Percentiles rank a stretch among this genome's conserved stretches.
These are phyloP conservation scores for Ceratobasidium sp. DNA, from an alignment of 1,284 basidiomycete species.

Conservation along the genomic window DNA sequence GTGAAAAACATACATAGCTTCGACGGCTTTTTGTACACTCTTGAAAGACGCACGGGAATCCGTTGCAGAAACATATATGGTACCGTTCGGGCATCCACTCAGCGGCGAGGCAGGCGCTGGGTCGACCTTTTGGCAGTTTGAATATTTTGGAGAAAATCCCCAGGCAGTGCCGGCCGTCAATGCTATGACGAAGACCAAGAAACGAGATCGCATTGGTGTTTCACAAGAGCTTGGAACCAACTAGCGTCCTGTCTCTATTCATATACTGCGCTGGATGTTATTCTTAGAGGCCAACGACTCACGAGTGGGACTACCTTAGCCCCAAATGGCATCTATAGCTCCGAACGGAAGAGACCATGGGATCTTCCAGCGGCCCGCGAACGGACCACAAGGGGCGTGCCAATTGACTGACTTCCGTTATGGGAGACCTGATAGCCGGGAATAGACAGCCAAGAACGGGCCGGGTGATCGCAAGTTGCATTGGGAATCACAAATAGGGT, in stretches of 20 bases:
- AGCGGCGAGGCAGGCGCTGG: conserved; percentile 22
- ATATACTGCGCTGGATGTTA: conserved; percentile 4
- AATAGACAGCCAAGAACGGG: not conserved
- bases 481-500: not conserved
- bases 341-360: not conserved
- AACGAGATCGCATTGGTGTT: not conserved
- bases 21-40: conserved; percentile 19
- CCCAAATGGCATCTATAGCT: not conserved
- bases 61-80: conserved; percentile 19
- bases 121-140: conserved; percentile 14
- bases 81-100: conserved; percentile 22
- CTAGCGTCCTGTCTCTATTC: not conserved
- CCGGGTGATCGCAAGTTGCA: not conserved
- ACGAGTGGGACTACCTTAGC: not conserved
- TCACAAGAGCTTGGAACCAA: not conserved
- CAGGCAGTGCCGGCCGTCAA: not conserved
- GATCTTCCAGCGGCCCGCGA: conserved; percentile 15
- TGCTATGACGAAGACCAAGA: not conserved
- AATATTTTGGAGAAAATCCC: conserved; percentile 20
- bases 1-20: conserved; percentile 20
- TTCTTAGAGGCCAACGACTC: conserved; percentile 13
- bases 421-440: not conserved
- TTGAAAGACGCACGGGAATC: conserved; percentile 11
- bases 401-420: not conserved
- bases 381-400: not conserved